Percentiles rank a stretch among this genome's conserved stretches.
Conservation (phyloP, 441 rosid species). For the Codiaeum variegatum region DNA sequence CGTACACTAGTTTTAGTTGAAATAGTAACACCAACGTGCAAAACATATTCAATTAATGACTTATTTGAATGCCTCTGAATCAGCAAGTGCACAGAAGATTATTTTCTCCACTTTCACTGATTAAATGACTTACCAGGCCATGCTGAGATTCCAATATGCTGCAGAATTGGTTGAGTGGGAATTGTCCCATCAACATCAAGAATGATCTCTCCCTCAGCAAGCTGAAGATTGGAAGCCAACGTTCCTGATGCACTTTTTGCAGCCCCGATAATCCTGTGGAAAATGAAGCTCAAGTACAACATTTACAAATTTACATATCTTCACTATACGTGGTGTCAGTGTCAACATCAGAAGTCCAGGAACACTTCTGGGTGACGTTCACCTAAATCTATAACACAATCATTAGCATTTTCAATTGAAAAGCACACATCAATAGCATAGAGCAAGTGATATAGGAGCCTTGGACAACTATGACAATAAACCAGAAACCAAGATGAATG, state of each 20-base stretch:
- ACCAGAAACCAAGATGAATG: not conserved
- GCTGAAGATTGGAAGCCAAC: constrained; percentile 56
- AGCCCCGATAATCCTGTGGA: constrained; percentile 56
- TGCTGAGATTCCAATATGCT: constrained; percentile 86
- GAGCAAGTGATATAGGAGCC: not conserved
- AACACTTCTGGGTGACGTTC: not conserved
- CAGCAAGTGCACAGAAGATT: not conserved
- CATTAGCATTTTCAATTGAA: not conserved
- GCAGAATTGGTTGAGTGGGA: constrained; percentile 88
- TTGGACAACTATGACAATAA: not conserved
- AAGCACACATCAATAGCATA: not conserved
- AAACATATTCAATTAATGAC: not conserved
- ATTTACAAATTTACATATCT: constrained; percentile 13
- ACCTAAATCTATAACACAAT: not conserved
- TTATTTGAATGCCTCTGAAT: not conserved
- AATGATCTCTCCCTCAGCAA: constrained; percentile 76
- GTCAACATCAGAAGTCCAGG: not conserved
- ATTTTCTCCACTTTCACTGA: constrained; percentile 6
- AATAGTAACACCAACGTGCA: not conserved
- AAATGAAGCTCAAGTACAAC: constrained; percentile 13
- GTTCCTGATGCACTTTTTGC: constrained; percentile 50
- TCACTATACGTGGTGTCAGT: no score
- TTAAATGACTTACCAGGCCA: constrained; percentile 72
- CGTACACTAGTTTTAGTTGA: not conserved
- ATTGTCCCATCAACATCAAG: constrained; percentile 79